A percentile compares a stretch with the other conserved stretches of the same genome.
Evolutionary conservation across 257 asterid genomes (phyloP).

Genomic region (Fraxinus excelsior): DNA sequence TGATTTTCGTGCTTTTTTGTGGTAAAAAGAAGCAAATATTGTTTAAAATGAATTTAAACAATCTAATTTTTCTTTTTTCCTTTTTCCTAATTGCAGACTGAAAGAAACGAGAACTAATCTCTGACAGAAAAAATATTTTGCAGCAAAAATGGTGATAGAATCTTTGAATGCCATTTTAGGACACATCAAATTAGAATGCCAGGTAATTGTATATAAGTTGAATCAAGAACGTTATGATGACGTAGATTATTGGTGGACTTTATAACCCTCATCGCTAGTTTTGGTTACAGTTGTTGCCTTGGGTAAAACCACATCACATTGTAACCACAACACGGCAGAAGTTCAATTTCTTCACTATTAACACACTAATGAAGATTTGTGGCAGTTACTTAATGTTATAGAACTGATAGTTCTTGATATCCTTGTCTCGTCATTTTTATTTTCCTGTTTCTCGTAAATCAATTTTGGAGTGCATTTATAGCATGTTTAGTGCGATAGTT

Average conservation of each 20-base stretch:
- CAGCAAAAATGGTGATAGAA: background rate
- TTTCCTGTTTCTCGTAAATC: background rate
- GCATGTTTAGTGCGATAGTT: background rate
- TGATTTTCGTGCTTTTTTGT: background rate
- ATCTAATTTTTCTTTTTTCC: background rate
- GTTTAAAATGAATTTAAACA: background rate
- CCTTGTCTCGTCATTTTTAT: background rate
- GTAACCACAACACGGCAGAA: background rate
- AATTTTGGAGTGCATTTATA: background rate
- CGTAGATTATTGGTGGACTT: background rate
- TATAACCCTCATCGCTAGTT: background rate
- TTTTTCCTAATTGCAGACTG: background rate
- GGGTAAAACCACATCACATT: background rate
- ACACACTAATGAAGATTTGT: background rate
- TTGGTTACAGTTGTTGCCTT: background rate
- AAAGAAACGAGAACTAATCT: background rate
- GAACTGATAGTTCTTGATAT: background rate
- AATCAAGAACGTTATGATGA: background rate
- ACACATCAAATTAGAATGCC: background rate
- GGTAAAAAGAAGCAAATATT: background rate
- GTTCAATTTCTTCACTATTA: background rate
- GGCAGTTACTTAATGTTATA: background rate
- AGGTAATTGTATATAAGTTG: background rate
- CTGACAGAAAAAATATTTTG: background rate
- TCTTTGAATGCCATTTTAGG: conserved; percentile 3